Evolutionary conservation across 2,329 filamentous ascomycete species (phyloP), one percentile per base, ranked within the genome.

Genomic region (Davidsoniella australis): DNA sequence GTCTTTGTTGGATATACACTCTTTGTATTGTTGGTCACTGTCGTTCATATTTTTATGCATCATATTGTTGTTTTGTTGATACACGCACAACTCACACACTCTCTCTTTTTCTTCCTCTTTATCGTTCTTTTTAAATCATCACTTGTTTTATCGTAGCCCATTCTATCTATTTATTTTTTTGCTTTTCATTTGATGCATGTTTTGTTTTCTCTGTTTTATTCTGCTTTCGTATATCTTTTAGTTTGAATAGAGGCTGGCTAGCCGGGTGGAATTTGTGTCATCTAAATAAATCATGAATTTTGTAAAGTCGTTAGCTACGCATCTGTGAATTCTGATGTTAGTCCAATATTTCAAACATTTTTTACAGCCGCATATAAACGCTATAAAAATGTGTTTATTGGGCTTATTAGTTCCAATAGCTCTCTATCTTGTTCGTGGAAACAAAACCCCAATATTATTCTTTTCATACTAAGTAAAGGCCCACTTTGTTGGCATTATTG

Each of bases 1-100:
- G 16, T 33, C 38, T 40, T 20, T 48, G 26, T 38, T 43, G 47
- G 47, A 39, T 48, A 43, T 48, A 48, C 47, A 48, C 40, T 37
- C 39, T 48, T 18, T 48, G 47, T 43, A 43, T 33, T 48, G 24
- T 41, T 48, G 39, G 47, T 26, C 20, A 24, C 29, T 48, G 24
- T 43, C 29, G 24, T 43, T 48, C 43, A 36, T 23, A 29, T 29
- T 43, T 48, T 14, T 48, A 43, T 48, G 47, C 43, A 43, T 33
- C 47, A 43, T 33, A 26, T 16, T 48, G n/a, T 5, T 42, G 33
- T 36, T 48, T 17, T 29, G 24, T 41, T 48, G 16, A 36, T 38
- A 9, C 26, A 48, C 44, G 14, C 33, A 46, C 16, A 45, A 26
- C 33, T 45, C 29, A 20, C 37, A 36, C 36, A 37, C 23, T 20